Percentiles rank a stretch among this genome's conserved stretches.
These are phyloP conservation scores for Knufia petricola DNA, from an alignment of 2,329 filamentous ascomycete genomes.

Conservation along the genomic window DNA sequence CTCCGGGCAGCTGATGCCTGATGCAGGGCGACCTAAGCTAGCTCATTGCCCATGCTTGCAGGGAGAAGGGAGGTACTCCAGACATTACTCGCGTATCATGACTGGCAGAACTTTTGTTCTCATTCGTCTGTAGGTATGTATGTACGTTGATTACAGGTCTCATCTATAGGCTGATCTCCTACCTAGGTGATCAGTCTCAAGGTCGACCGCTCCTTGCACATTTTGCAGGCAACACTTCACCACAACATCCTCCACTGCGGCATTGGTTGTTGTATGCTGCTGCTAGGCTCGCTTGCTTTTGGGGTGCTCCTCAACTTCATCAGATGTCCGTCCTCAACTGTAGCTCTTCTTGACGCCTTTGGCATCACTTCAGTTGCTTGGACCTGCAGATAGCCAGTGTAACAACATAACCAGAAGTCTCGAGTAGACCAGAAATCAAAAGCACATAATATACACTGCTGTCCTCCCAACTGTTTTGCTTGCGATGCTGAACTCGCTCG, in stretches of 20 bases:
- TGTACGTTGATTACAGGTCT: slow-evolving; percentile 2
- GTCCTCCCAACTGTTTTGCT: neutral
- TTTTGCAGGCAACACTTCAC: neutral
- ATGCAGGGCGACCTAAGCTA: neutral
- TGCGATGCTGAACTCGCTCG: neutral
- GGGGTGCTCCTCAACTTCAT: neutral
- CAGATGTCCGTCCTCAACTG: neutral
- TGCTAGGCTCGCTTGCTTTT: neutral
- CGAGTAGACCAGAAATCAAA: neutral
- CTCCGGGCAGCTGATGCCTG: neutral
- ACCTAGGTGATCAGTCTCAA: neutral
- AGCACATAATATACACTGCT: neutral
- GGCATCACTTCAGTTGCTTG: neutral
- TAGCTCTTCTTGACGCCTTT: neutral
- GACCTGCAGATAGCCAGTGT: neutral
- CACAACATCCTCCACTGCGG: neutral
- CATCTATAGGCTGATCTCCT: neutral
- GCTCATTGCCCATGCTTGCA: too few species aligned
- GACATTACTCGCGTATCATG: neutral
- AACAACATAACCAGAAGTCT: neutral
- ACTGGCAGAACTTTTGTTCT: neutral
- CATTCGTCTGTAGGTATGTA: neutral
- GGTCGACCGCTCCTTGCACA: neutral
- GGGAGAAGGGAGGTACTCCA: too few species aligned
- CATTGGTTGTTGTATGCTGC: neutral